These are phyloP conservation scores for Epichloe coenophiala DNA, from an alignment of 2,329 filamentous ascomycete genomes.

Conservation along the genomic window DNA sequence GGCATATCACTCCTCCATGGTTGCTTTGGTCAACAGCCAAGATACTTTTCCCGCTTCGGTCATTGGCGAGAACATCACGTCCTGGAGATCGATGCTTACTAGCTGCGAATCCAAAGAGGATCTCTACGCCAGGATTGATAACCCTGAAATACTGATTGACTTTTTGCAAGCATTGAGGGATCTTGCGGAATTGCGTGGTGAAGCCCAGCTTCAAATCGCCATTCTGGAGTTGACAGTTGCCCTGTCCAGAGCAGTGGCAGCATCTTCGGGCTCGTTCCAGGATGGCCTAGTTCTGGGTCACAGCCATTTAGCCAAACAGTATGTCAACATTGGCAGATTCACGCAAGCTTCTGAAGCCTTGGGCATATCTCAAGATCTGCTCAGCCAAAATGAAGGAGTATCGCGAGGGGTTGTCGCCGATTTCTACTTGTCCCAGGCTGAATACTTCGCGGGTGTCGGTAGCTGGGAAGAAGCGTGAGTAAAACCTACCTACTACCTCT, in stretches of 20 bases:
- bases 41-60: slow-evolving; percentile 16
- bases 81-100: slow-evolving; percentile 31
- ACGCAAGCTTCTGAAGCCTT: slow-evolving; percentile 39
- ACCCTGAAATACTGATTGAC: slow-evolving; percentile 33
- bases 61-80: slow-evolving; percentile 23
- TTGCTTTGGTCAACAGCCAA: slow-evolving; percentile 27
- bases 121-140: slow-evolving; percentile 32
- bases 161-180: slow-evolving; percentile 38
- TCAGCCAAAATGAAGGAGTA: slow-evolving; percentile 22
- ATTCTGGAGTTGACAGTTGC: slow-evolving; percentile 31
- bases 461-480: slow-evolving; percentile 46
- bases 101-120: slow-evolving; percentile 25
- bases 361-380: slow-evolving; percentile 40
- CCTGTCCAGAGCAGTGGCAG: slow-evolving; percentile 24
- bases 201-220: slow-evolving; percentile 30
- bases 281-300: slow-evolving; percentile 32
- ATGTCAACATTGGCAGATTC: slow-evolving; percentile 39
- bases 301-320: slow-evolving; percentile 36
- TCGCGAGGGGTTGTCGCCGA: slow-evolving; percentile 28
- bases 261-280: slow-evolving; percentile 14
- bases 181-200: slow-evolving; percentile 37
- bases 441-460: slow-evolving; percentile 58
- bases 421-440: slow-evolving; percentile 59
- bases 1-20: slow-evolving; percentile 30
- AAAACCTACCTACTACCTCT: background rate